These are phyloP conservation scores for Saturnispora bothae DNA, from an alignment of 805 yeast species.

Conservation along the genomic window DNA sequence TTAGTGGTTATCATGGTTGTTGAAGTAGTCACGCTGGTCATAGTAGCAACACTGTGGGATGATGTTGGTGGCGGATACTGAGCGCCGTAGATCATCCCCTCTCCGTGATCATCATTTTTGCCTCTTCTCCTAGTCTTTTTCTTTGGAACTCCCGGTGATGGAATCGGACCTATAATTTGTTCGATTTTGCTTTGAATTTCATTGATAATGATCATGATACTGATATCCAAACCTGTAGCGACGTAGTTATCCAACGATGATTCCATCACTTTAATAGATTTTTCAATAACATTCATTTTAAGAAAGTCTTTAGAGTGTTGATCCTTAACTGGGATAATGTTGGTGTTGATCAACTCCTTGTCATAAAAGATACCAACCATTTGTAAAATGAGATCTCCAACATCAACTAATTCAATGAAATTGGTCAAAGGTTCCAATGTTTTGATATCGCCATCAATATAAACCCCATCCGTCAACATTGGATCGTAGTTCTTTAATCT, in stretches of 20 bases:
- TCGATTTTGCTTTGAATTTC: slow-evolving; percentile 37
- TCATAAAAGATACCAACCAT: slow-evolving; percentile 86
- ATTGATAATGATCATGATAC: slow-evolving; percentile 77
- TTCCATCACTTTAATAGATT: slow-evolving; percentile 50
- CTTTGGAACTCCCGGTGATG: neutral
- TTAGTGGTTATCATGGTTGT: neutral
- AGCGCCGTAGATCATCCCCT: slow-evolving; percentile 6
- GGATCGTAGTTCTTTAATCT: slow-evolving; percentile 69
- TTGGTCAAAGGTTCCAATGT: slow-evolving; percentile 76
- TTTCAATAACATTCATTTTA: slow-evolving; percentile 69
- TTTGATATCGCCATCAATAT: slow-evolving; percentile 11
- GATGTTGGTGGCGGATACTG: slow-evolving; percentile 9
- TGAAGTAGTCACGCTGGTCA: neutral
- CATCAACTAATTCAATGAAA: slow-evolving; percentile 83
- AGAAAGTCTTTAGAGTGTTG: slow-evolving; percentile 68
- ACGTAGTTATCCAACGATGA: slow-evolving; percentile 74
- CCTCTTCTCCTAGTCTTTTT: neutral
- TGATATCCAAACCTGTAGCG: slow-evolving; percentile 87
- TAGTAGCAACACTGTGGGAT: slow-evolving; percentile 6
- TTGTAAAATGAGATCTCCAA: slow-evolving; percentile 86
- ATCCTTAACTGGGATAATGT: slow-evolving; percentile 33
- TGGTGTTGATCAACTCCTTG: slow-evolving; percentile 55
- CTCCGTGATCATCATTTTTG: neutral
- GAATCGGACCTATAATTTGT: slow-evolving; percentile 21
- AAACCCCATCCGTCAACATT: slow-evolving; percentile 18